These are phyloP conservation scores for Myxozyma mucilagina DNA, from an alignment of 805 yeast species.

Conservation along the genomic window DNA sequence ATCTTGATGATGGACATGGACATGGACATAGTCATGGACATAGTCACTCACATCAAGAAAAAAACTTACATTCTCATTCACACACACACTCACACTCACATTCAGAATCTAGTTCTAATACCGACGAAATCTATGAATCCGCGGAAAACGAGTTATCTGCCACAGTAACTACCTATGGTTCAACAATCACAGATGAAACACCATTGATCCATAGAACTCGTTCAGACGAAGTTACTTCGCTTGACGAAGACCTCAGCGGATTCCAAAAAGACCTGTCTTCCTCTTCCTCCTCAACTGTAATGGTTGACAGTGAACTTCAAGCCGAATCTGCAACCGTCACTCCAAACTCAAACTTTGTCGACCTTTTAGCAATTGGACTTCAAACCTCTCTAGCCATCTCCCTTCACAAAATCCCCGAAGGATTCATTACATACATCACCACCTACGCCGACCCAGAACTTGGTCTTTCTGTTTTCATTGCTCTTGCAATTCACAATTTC, in stretches of 20 bases:
- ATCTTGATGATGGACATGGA: constrained; percentile 36
- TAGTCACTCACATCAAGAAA: not conserved
- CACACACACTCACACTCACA: constrained; percentile 3
- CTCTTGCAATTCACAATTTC: constrained; percentile 84
- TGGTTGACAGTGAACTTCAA: constrained; percentile 32
- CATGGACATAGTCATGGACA: constrained; percentile 34
- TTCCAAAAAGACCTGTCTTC: not conserved
- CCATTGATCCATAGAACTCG: not conserved
- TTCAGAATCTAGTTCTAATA: not conserved
- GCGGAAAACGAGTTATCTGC: not conserved
- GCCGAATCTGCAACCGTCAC: constrained; percentile 42
- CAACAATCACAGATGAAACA: constrained; percentile 7
- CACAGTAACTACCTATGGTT: constrained; percentile 2
- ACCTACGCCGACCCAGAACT: constrained; percentile 63
- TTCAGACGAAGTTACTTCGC: not conserved
- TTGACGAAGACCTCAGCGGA: not conserved
- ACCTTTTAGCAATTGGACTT: constrained; percentile 84
- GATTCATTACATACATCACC: constrained; percentile 83
- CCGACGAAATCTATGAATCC: not conserved
- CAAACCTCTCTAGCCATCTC: constrained; percentile 88
- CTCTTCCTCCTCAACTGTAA: constrained; percentile 10
- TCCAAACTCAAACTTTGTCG: constrained; percentile 83
- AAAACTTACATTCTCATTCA: constrained; percentile 15
- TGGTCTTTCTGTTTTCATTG: constrained; percentile 79
- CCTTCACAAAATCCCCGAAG: constrained; percentile 92